These are phyloP conservation scores for Xylariaceae sp. DNA, from an alignment of 2,329 filamentous ascomycete species.

Conservation along the genomic window DNA sequence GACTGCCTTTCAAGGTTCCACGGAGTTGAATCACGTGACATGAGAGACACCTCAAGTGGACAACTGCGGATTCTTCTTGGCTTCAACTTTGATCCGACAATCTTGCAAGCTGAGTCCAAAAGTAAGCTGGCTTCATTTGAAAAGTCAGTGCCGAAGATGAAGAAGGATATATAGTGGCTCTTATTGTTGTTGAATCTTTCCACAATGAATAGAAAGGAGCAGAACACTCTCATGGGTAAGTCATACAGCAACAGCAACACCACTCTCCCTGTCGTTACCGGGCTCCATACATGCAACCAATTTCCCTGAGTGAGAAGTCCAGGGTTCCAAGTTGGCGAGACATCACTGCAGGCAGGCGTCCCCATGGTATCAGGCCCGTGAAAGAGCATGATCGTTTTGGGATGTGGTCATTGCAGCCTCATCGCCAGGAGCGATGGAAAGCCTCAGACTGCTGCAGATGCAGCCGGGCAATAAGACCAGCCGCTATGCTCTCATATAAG, in stretches of 20 bases:
- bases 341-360: no score
- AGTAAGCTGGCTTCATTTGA: no score
- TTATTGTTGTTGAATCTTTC: not conserved
- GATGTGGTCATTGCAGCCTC: not conserved
- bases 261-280: not conserved
- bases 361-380: not conserved
- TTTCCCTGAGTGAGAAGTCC: not conserved
- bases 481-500: not conserved
- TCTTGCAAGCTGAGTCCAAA: not conserved
- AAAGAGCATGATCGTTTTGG: no score
- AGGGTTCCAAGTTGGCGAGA: not conserved
- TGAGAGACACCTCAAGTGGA: no score
- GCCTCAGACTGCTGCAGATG: not conserved
- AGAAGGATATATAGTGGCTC: not conserved
- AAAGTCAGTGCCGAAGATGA: not conserved
- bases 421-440: not conserved
- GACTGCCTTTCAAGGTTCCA: no score
- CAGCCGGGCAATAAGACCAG: not conserved
- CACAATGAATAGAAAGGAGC: constrained; percentile 39
- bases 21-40: constrained; percentile 1
- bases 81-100: not conserved
- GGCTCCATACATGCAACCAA: not conserved
- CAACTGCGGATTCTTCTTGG: no score
- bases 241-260: constrained; percentile 3
- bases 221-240: constrained; percentile 40